These are phyloP conservation scores for Carex myosuroides DNA, from an alignment of 176 grass and related monocot genomes.

Conservation along the genomic window DNA sequence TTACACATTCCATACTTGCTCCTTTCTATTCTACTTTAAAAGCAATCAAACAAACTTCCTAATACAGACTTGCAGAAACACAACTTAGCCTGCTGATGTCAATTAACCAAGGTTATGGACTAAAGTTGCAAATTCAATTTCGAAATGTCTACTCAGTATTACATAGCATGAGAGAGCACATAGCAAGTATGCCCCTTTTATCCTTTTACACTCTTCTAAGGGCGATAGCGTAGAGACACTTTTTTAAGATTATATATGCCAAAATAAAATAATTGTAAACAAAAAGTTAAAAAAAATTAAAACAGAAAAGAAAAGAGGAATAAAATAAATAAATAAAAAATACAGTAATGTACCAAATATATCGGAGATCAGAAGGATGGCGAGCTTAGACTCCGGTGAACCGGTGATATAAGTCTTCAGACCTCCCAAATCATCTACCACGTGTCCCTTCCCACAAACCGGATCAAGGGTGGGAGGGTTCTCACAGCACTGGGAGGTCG, in stretches of 20 bases:
- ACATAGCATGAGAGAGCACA: not conserved
- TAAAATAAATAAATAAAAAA: too few species aligned
- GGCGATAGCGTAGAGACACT: not conserved
- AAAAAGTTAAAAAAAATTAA: not conserved
- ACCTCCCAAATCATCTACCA: constrained; percentile 32
- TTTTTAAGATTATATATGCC: not conserved
- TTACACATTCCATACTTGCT: too few species aligned
- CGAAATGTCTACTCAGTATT: too few species aligned
- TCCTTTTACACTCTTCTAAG: not conserved
- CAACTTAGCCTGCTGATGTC: too few species aligned
- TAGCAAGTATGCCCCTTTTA: not conserved
- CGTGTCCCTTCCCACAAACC: constrained; percentile 13
- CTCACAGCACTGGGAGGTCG: constrained; percentile 27
- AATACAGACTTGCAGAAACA: not conserved
- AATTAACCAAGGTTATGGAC: too few species aligned
- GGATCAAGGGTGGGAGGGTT: constrained; percentile 28
- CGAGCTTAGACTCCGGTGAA: constrained; percentile 20
- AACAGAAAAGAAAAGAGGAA: not conserved
- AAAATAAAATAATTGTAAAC: not conserved
- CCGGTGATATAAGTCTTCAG: constrained; percentile 33
- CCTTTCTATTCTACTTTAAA: not conserved
- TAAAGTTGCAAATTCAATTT: too few species aligned
- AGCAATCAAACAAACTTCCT: not conserved
- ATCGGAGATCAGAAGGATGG: constrained; percentile 36
- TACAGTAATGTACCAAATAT: constrained; percentile 21